These are phyloP conservation scores for Danielozyma ontarioensis DNA, from an alignment of 805 yeast species.

Conservation along the genomic window DNA sequence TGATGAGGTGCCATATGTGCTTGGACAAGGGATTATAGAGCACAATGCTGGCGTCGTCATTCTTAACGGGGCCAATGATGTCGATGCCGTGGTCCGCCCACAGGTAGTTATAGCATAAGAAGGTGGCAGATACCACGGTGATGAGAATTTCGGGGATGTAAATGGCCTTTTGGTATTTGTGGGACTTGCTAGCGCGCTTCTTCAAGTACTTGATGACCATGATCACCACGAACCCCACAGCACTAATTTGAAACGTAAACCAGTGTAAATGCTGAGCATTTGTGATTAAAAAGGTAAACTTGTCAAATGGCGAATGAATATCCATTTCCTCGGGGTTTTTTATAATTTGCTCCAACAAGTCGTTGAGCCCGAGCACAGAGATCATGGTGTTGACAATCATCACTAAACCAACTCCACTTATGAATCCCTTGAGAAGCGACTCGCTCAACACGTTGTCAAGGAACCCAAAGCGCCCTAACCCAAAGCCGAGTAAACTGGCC, in stretches of 20 bases:
- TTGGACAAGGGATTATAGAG: slow-evolving; percentile 53
- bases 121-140: slow-evolving; percentile 60
- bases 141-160: slow-evolving; percentile 83
- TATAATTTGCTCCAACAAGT: slow-evolving; percentile 34
- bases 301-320: slow-evolving; percentile 62
- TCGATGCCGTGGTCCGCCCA: slow-evolving; percentile 55
- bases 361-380: slow-evolving; percentile 63
- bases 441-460: slow-evolving; percentile 38
- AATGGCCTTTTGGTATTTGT: slow-evolving; percentile 33
- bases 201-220: slow-evolving; percentile 39
- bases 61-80: slow-evolving; percentile 63
- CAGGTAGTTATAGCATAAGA: slow-evolving; percentile 42
- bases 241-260: slow-evolving; percentile 60
- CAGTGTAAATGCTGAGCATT: slow-evolving; percentile 46
- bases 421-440: slow-evolving; percentile 38
- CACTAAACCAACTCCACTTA: slow-evolving; percentile 40
- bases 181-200: slow-evolving; percentile 21
- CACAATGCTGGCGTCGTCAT: slow-evolving; percentile 39
- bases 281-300: slow-evolving; percentile 50
- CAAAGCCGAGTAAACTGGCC: slow-evolving; percentile 62
- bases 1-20: slow-evolving; percentile 44
- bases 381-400: slow-evolving; percentile 59
- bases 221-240: slow-evolving; percentile 45
- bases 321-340: slow-evolving; percentile 29
- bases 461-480: slow-evolving; percentile 35